These are phyloP conservation scores for Ophiostoma sp. DNA, from an alignment of 2,329 filamentous ascomycete genomes.

Conservation along the genomic window DNA sequence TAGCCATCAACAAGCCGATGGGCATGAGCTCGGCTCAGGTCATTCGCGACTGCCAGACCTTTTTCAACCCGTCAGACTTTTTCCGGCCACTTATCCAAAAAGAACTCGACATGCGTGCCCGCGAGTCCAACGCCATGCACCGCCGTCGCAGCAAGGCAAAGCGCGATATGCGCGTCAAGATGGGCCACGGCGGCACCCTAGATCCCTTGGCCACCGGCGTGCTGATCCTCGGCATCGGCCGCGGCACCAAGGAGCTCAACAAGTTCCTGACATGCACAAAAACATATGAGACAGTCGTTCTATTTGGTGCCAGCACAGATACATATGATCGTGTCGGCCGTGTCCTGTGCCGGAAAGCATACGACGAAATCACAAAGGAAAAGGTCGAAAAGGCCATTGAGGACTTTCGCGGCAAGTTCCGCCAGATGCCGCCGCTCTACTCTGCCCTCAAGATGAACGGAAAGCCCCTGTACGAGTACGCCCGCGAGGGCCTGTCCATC, in stretches of 20 bases:
- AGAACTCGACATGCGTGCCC: constrained; percentile 44
- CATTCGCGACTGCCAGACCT: constrained; percentile 76
- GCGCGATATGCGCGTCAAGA: constrained; percentile 69
- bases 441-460: constrained; percentile 90
- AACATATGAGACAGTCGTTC: constrained; percentile 79
- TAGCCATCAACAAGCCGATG: constrained; percentile 89
- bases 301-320: constrained; percentile 91
- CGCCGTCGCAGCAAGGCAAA: constrained; percentile 54
- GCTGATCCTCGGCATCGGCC: constrained; percentile 80
- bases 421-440: constrained; percentile 88
- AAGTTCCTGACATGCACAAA: constrained; percentile 85
- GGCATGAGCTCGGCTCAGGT: constrained; percentile 85
- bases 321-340: constrained; percentile 86
- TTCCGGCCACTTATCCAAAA: constrained; percentile 72
- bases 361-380: constrained; percentile 74
- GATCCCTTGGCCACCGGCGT: constrained; percentile 93
- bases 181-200: constrained; percentile 92
- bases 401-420: constrained; percentile 73
- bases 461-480: constrained; percentile 94
- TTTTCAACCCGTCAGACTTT: constrained; percentile 73
- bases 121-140: constrained; percentile 54
- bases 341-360: constrained; percentile 67
- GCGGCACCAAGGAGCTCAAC: constrained; percentile 75
- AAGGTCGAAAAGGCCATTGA: constrained; percentile 71
- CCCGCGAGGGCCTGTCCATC: constrained; percentile 78